Evolutionary conservation across 2,329 filamentous ascomycete species (phyloP).

Genomic region (Cladorrhinum sp.): DNA sequence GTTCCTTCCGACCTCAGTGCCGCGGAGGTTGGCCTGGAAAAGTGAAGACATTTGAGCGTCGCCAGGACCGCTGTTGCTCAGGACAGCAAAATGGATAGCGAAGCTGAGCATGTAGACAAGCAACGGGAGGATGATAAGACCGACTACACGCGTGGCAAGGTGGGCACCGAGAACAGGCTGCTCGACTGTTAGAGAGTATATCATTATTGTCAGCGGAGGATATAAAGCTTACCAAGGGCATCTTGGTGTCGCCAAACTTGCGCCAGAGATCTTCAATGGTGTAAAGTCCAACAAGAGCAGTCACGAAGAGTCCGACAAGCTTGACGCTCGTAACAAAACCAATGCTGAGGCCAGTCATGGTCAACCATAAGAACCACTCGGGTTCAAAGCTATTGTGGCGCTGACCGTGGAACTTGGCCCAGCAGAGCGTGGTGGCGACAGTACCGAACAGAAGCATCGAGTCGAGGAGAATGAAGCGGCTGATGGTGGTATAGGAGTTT

Average conservation of each 20-base stretch:
- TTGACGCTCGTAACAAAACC: slow-evolving; percentile 98
- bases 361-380: slow-evolving; percentile 93
- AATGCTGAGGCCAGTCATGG: slow-evolving; percentile 90
- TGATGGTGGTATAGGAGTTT: slow-evolving; percentile 99
- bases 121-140: slow-evolving; percentile 83
- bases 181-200: slow-evolving; percentile 5
- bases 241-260: slow-evolving; percentile 92
- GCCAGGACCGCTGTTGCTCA: slow-evolving; percentile 90
- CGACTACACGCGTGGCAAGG: slow-evolving; percentile 73
- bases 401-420: slow-evolving; percentile 91
- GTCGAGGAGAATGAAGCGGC: slow-evolving; percentile 94
- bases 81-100: slow-evolving; percentile 87
- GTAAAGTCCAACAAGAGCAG: slow-evolving; percentile 90
- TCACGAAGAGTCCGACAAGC: slow-evolving; percentile 95
- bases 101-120: slow-evolving; percentile 96
- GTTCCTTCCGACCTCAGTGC: slow-evolving; percentile 90
- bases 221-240: slow-evolving; percentile 66
- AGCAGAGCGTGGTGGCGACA: slow-evolving; percentile 95
- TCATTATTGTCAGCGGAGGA: not conserved
- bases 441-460: slow-evolving; percentile 99
- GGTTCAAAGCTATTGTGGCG: slow-evolving; percentile 81
- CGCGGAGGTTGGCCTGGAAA: slow-evolving; percentile 94
- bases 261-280: slow-evolving; percentile 96
- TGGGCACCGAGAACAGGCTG: slow-evolving; percentile 65
- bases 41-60: slow-evolving; percentile 99